Conservation (phyloP, 495 filamentous ascomycete genomes). For the Xylaria flabelliformis region DNA sequence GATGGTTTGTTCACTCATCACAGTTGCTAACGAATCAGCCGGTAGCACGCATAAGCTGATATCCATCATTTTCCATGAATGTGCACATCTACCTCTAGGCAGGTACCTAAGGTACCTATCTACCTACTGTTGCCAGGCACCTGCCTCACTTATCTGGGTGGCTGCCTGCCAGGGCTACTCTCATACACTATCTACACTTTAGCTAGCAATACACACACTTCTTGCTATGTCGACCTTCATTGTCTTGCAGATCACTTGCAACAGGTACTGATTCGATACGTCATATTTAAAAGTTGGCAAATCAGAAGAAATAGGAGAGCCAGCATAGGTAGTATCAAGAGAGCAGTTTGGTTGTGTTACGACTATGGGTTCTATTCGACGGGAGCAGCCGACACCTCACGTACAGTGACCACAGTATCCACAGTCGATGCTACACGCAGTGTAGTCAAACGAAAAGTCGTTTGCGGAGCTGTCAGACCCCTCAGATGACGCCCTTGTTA, state of each 20-base stretch:
- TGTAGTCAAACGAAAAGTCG: constrained; percentile 47
- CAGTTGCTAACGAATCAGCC: constrained; percentile 6
- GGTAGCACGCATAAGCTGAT: background rate
- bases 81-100: background rate
- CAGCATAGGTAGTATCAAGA: background rate
- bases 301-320: background rate
- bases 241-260: too few species aligned
- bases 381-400: background rate
- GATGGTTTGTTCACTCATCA: background rate
- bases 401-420: constrained; percentile 52
- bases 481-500: constrained; percentile 17
- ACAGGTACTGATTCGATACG: background rate
- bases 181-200: too few species aligned
- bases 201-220: too few species aligned
- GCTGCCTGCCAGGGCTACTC: too few species aligned
- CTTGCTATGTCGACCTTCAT: too few species aligned
- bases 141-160: too few species aligned
- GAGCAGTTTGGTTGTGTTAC: background rate
- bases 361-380: background rate
- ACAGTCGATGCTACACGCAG: constrained; percentile 48
- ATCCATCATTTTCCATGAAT: background rate
- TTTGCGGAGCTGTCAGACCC: constrained; percentile 34
- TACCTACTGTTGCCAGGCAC: background rate
- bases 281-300: background rate
- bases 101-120: too few species aligned